Conservation (phyloP, 2,329 filamentous ascomycete species). For the Sporothrix pseudoabietina region DNA sequence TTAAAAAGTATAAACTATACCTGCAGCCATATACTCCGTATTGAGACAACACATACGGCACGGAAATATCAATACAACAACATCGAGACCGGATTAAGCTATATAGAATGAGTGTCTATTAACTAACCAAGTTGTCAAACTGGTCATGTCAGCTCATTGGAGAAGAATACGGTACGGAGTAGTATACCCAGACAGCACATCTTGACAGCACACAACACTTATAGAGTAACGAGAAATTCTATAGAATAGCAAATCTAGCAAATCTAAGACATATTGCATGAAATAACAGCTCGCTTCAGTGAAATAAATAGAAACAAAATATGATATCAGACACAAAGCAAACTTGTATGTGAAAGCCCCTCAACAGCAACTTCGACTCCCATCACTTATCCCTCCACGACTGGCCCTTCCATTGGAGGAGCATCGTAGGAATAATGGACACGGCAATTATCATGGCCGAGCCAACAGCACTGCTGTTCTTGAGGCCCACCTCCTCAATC, state of each 20-base stretch:
- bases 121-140: too few species aligned
- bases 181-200: too few species aligned
- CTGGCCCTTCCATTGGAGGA: constrained; percentile 29
- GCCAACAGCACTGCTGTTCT: constrained; percentile 11
- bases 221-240: neutral
- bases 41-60: neutral
- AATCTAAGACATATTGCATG: neutral
- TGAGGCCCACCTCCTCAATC: constrained; percentile 23
- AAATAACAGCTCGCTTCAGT: neutral
- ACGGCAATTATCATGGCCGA: constrained; percentile 21
- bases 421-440: constrained; percentile 20
- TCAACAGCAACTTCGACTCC: neutral
- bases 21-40: neutral
- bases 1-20: neutral
- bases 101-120: too few species aligned
- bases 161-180: too few species aligned
- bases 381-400: neutral
- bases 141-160: too few species aligned
- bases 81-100: too few species aligned
- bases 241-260: neutral
- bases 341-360: neutral
- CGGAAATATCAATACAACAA: too few species aligned
- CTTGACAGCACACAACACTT: neutral
- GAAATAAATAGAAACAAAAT: neutral
- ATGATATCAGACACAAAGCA: constrained; percentile 5